Evolutionary conservation across 306 rosid species (phyloP), one percentile per base, ranked within the genome.

Genomic region (Myrica gale): DNA sequence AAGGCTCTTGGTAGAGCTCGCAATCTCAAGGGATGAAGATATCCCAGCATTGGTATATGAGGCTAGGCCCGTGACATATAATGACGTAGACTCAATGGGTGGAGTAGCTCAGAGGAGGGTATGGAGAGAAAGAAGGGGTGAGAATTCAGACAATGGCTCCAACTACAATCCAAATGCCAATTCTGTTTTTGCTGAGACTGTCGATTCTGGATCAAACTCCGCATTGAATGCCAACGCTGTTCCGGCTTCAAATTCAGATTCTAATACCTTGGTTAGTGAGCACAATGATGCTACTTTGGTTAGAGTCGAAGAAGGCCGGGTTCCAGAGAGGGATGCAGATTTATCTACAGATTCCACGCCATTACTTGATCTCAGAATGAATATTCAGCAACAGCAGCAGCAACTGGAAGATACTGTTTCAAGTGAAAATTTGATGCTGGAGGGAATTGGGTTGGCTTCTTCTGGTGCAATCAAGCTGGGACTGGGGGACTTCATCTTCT

Each of bases 401-500:
- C 75, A 76, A 67, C 79, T 8, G 37, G 93, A 82, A 66, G 86
- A 79, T 56, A 75, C 26, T 6, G 73, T 0, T 19, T 56, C 85
- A 3, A 69, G 70, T 82, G 97, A 89, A 55, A 83, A 52, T 78
- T 66, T 88, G 87, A 62, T 90, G 86, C 74, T 89, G 41, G 97
- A 94, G 81, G 98, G 98, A 62, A 95, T 95, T 78, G 97, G 97
- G 46, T 74, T 95, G 87, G 97, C 88, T 32, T 89, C 97, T 15
- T 82, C 98, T 19, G 97, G 98, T 58, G 96, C 97, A 43, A 95
- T 92, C 88, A 95, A 95, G 87, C 83, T 95, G 65, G 98, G 98
- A 80, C 83, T 92, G 6, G 98, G 98, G 9, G 98, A 95, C 82
- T 92, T 95, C 80, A 92, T 95, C 79, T 95, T 95, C 92, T 95